Percentiles rank a stretch among this genome's conserved stretches.
These are phyloP conservation scores for Scenedesmus sp. DNA, from an alignment of 163 green algal genomes.

Conservation along the genomic window DNA sequence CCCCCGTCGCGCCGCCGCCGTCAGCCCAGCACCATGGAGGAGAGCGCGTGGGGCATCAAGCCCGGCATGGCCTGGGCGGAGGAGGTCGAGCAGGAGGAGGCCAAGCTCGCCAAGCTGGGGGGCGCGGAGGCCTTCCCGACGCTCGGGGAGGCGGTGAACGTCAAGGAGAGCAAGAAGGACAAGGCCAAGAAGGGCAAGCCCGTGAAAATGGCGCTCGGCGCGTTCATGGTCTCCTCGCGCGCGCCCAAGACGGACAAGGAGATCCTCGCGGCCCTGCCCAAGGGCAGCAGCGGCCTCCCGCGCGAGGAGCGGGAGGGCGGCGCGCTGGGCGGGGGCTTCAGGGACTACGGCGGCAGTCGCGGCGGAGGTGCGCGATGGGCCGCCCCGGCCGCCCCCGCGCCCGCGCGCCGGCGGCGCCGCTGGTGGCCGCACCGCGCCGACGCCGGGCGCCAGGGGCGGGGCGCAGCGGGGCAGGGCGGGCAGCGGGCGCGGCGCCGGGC, in stretches of 20 bases:
- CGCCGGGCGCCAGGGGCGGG: too few relatives aligned
- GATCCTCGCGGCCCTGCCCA: conserved; percentile 68
- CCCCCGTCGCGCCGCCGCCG: too few relatives aligned
- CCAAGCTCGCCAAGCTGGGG: conserved; percentile 34
- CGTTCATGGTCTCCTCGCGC: conserved; percentile 56
- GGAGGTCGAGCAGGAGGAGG: conserved; percentile 57
- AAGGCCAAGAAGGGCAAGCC: conserved; percentile 48
- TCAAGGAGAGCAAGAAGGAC: background rate
- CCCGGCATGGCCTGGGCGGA: conserved; percentile 51
- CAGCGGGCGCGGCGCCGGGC: too few relatives aligned
- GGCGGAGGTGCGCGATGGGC: too few relatives aligned
- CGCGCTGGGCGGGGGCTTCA: conserved; percentile 67
- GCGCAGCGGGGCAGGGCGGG: too few relatives aligned
- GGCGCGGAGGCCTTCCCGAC: conserved; percentile 55
- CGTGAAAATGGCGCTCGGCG: conserved; percentile 63
- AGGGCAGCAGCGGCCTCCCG: conserved; percentile 55
- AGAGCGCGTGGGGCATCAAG: conserved; percentile 46
- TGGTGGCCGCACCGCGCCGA: too few relatives aligned
- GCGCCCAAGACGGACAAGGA: conserved; percentile 47
- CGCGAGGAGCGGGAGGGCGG: conserved; percentile 57
- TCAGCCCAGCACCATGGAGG: background rate
- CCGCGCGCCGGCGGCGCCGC: too few relatives aligned
- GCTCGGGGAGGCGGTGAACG: conserved; percentile 43
- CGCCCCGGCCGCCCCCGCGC: too few relatives aligned
- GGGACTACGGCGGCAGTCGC: conserved; percentile 60